Conservation (phyloP, 208 protist genomes). For the Trichomonas tenax region DNA sequence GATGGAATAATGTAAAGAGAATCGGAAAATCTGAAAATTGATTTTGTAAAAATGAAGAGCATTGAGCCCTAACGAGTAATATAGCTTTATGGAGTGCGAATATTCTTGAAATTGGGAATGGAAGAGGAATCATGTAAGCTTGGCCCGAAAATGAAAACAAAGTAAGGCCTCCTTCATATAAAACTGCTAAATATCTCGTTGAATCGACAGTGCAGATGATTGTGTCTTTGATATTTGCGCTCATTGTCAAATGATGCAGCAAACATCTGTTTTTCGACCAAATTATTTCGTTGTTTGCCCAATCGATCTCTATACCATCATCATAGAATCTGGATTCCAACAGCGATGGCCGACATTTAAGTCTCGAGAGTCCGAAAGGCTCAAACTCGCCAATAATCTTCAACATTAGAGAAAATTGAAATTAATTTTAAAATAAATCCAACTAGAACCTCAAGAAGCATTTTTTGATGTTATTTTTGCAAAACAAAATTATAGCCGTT, state of each 20-base stretch:
- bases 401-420: background rate
- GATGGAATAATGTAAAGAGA: background rate
- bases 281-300: background rate
- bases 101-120: background rate
- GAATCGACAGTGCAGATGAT: background rate
- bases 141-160: background rate
- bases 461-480: too few relatives aligned
- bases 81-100: background rate
- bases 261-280: background rate
- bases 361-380: background rate
- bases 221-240: background rate
- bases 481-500: too few relatives aligned
- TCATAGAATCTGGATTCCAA: background rate
- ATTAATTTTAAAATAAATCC: too few relatives aligned
- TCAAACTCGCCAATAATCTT: background rate
- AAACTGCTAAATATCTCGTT: background rate
- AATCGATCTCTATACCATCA: background rate
- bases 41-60: background rate
- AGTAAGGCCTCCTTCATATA: background rate
- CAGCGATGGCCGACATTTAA: background rate
- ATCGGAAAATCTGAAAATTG: slow-evolving; percentile 8
- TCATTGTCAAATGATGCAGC: slow-evolving; percentile 2
- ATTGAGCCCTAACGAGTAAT: background rate
- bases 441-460: too few relatives aligned
- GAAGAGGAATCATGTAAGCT: slow-evolving; percentile 12